Base-by-base conservation (phyloP, 257 asterid genomes). In the Nemophila menziesii region DNA sequence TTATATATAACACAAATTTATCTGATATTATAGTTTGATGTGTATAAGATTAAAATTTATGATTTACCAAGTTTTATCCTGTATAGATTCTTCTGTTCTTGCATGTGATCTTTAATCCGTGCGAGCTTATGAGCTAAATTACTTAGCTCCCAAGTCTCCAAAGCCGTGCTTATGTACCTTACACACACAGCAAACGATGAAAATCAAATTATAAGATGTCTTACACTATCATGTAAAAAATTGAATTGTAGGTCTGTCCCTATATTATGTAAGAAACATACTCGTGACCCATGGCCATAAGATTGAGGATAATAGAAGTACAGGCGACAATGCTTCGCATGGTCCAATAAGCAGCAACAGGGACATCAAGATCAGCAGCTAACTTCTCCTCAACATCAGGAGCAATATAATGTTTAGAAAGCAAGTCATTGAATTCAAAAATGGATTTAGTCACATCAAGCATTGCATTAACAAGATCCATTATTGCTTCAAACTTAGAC, bases 51-150 rank as follows among this genome's bases (percentile, higher is more conserved):
- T 3, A 7, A 2, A 29, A 29, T 29, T 29, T 7, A 29, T 29
- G 36, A 29, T 13, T 29, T 13, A 79, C 92, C 74, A 12, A 73
- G 55, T 38, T 52, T 26, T 5, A 56, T 56, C 37, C 9, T 16
- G 15, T 77, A 76, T 2, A 17, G 51, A 37, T 33, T 38, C 49
- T 70, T 34, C 37, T 63, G 72, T 10, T 37, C 37, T 33, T 56
- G 61, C 52, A 79, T 58, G 62, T 73, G 75, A 8, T 76, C 92
- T 37, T 55, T 11, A 54, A 75, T 72, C 52, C 68, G 70, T 2
- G 65, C 54, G 58, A 79, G 86, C 72, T 73, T 79, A 52, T 79
- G 77, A n/a, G 75, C 63, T 55, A 79, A 62, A 22, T 63, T 68
- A 12, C 56, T 52, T 40, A 79, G 58, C 80, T 79, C 92, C 92